phyloP scores from a whole-genome alignment of 1,139 yeast genomes.

The Geotrichum bryndzae region DNA sequence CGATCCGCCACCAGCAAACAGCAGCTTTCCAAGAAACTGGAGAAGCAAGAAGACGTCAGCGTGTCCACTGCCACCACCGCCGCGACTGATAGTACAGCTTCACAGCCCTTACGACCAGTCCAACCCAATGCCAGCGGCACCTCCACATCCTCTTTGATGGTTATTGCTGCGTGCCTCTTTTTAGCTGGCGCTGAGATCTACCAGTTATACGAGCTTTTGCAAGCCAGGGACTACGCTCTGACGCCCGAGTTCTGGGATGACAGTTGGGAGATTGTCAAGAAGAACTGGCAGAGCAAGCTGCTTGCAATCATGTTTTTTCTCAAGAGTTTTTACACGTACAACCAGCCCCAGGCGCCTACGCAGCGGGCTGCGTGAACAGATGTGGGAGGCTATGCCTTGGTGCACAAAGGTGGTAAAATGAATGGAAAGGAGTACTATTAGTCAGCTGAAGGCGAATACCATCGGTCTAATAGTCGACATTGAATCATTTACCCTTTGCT shows the following conservation, averaged over 20 bases:
- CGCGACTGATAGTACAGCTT: background rate
- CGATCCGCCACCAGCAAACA: no score
- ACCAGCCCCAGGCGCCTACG: background rate
- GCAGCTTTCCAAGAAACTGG: no score
- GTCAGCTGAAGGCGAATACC: no score
- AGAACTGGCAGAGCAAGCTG: conserved; percentile 4
- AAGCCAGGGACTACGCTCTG: background rate
- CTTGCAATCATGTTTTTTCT: background rate
- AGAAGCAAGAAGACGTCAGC: no score
- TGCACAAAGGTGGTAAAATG: no score
- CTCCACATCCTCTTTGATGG: background rate
- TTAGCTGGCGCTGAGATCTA: background rate
- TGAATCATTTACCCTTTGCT: no score
- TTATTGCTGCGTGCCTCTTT: background rate
- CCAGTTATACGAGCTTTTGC: background rate
- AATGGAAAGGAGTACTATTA: no score
- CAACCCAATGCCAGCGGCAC: background rate
- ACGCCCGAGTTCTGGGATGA: background rate
- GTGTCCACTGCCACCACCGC: background rate
- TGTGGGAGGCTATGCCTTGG: no score
- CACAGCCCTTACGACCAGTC: background rate
- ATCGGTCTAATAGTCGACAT: no score
- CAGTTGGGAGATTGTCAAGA: background rate
- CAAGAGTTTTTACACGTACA: background rate
- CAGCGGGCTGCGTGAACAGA: no score